Evolutionary conservation across 768 basidiomycete genomes (phyloP), one percentile per base, ranked within the genome.

Genomic region (Kwoniella dejecticola): DNA sequence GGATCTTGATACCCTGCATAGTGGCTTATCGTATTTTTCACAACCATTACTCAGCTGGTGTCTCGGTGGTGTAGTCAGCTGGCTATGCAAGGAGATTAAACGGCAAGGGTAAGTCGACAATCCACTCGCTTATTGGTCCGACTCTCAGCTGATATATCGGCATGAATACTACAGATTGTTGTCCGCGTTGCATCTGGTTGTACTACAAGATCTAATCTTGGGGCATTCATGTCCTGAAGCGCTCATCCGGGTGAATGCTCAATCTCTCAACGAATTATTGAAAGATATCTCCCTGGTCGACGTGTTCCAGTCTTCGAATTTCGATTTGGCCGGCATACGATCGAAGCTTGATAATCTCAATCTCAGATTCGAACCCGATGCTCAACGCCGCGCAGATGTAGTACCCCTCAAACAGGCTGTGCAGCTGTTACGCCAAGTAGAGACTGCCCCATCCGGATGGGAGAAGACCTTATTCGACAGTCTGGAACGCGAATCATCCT

Each of bases 1-100:
- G 38, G 79, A 79, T 48, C 62, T 71, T 21, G 80, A 80, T 30
- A 77, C 71, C 2, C 72, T 81, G 3, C 70, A 75, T 42, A 71
- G 74, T 24, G 81, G 80, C 0, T 63, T 81, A 7, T 79, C 78
- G 1, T 81, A 80, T 64, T 81, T 81, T 62, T 71, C 75, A 1
- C 80, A 81, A 59, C 78, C 80, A 12, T 64, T 81, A 1, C 66
- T 81, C 7, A 79, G 77, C 61, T 81, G 80, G 75, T 77, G 77
- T 23, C 59, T 79, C 21, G 78, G 75, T 0, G 80, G 80, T 1
- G 75, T 80, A 24, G 47, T 80, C 2, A 49, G 47, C 0, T 81
- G 78, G 78, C 65, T 81, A 11, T 69, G 71, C 17, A 52, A 42
- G 8, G 79, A 81, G 60, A 72, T 79, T 31, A 66, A 57, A 23